A percentile compares a stretch with the other conserved stretches of the same genome.
phyloP scores from a whole-genome alignment of 2,329 filamentous ascomycete species.

The Cladosporium halotolerans region DNA sequence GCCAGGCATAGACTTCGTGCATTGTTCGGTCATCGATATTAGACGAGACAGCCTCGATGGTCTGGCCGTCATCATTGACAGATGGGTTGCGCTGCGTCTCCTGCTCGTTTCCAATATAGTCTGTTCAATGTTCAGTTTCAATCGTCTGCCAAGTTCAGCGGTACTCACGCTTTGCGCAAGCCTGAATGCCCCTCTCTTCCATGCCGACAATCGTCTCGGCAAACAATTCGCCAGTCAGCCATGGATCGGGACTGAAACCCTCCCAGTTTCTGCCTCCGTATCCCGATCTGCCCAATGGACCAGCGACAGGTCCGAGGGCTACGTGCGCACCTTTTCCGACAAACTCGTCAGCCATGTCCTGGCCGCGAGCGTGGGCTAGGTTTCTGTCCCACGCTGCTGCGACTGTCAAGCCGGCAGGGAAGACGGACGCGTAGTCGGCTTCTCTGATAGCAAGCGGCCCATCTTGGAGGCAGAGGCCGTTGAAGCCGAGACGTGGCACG shows the following conservation, averaged over 20 bases:
- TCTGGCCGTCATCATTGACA: slow-evolving; percentile 17
- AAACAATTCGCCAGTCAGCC: slow-evolving; percentile 69
- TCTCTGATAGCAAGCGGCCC: slow-evolving; percentile 36
- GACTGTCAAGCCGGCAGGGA: slow-evolving; percentile 35
- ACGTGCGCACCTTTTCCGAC: slow-evolving; percentile 46
- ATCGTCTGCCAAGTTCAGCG: slow-evolving; percentile 35
- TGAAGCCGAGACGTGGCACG: slow-evolving; percentile 26
- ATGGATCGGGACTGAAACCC: slow-evolving; percentile 45
- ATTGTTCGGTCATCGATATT: slow-evolving; percentile 52
- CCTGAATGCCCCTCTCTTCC: slow-evolving; percentile 38
- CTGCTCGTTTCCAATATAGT: slow-evolving; percentile 50
- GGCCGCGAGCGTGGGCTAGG: slow-evolving; percentile 29
- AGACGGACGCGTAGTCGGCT: slow-evolving; percentile 33
- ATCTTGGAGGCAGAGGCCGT: slow-evolving; percentile 35
- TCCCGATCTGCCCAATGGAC: slow-evolving; percentile 29
- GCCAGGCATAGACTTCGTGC: slow-evolving; percentile 47
- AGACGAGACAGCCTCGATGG: slow-evolving; percentile 29
- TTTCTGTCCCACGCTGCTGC: slow-evolving; percentile 34
- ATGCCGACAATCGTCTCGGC: slow-evolving; percentile 38
- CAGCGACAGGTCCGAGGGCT: slow-evolving; percentile 45
- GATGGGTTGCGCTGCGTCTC: slow-evolving; percentile 24
- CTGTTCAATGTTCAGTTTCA: slow-evolving; percentile 61
- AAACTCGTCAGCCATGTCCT: slow-evolving; percentile 27
- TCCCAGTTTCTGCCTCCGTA: slow-evolving; percentile 27
- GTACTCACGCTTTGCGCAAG: slow-evolving; percentile 44